A percentile compares a stretch with the other conserved stretches of the same genome.
Conservation (phyloP, 192 early-diverging fungal species). For the Linnemannia elongata region DNA sequence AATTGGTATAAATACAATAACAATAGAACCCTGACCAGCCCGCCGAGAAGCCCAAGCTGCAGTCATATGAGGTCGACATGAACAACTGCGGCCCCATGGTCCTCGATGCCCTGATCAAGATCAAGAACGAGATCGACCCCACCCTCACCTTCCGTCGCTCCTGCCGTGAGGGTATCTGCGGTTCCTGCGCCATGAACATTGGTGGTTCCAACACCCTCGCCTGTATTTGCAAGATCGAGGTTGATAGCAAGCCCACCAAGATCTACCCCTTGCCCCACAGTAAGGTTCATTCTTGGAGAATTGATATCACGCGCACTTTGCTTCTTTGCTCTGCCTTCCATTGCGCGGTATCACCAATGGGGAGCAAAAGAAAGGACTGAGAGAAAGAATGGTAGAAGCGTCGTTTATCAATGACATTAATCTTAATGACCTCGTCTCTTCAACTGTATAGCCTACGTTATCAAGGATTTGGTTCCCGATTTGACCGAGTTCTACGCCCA, state of each 20-base stretch:
- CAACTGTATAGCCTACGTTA: constrained; percentile 78
- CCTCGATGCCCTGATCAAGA: constrained; percentile 95
- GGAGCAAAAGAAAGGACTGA: background rate
- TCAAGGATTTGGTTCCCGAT: constrained; percentile 98
- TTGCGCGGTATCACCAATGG: background rate
- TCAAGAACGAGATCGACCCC: constrained; percentile 96
- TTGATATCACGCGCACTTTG: no score
- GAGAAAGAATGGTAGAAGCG: no score
- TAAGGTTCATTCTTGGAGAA: constrained; percentile 38
- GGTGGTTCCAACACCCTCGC: constrained; percentile 95
- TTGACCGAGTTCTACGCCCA: constrained; percentile 98
- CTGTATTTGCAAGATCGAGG: constrained; percentile 90
- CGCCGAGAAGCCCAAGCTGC: constrained; percentile 87
- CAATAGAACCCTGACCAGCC: constrained; percentile 89
- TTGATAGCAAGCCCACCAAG: constrained; percentile 77
- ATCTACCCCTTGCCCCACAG: constrained; percentile 98
- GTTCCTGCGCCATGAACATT: constrained; percentile 99
- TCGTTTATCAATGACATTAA: background rate
- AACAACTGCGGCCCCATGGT: constrained; percentile 97
- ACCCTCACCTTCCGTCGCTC: constrained; percentile 96
- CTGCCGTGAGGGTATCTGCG: constrained; percentile 98
- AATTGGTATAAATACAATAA: background rate
- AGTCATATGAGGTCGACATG: constrained; percentile 92
- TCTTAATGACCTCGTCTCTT: background rate
- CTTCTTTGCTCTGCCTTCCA: no score